Evolutionary conservation across 768 basidiomycete genomes (phyloP).

Genomic region (Leucogyrophana mollusca): DNA sequence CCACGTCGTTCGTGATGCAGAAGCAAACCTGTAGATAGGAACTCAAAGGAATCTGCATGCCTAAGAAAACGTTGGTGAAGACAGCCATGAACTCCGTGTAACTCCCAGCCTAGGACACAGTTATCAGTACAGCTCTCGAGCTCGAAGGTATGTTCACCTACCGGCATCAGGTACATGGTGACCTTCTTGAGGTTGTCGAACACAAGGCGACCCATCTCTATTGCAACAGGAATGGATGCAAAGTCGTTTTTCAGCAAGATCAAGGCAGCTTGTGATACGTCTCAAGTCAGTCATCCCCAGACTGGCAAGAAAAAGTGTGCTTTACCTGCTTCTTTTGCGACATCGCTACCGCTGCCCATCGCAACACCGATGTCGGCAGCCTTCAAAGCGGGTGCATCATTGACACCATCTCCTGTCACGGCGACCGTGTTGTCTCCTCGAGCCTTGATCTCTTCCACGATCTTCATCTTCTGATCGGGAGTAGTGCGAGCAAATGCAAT

Average conservation of each 20-base stretch:
- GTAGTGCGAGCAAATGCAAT: constrained; percentile 56
- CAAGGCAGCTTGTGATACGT: constrained; percentile 32
- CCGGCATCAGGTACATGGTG: constrained; percentile 44
- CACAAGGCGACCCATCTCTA: constrained; percentile 57
- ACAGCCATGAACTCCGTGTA: constrained; percentile 62
- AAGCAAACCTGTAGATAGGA: constrained; percentile 57
- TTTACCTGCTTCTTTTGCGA: constrained; percentile 55
- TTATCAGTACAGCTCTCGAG: constrained; percentile 4
- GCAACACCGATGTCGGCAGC: constrained; percentile 56
- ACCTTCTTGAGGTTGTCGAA: constrained; percentile 61
- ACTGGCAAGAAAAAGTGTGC: neutral
- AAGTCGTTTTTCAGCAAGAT: constrained; percentile 61
- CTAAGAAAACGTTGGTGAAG: constrained; percentile 53
- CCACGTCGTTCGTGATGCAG: constrained; percentile 52
- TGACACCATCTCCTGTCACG: constrained; percentile 58
- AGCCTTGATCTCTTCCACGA: constrained; percentile 51
- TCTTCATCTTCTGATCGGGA: constrained; percentile 57
- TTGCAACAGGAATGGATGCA: constrained; percentile 54
- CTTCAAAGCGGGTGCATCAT: constrained; percentile 51
- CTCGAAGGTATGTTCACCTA: constrained; percentile 12
- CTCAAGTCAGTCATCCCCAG: too few species aligned
- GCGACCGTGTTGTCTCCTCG: constrained; percentile 50
- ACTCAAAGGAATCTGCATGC: constrained; percentile 57
- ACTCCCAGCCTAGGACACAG: constrained; percentile 39
- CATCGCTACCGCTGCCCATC: constrained; percentile 48